phyloP scores from a whole-genome alignment of 148 eudicot genomes.

The Persicaria maculosa region DNA sequence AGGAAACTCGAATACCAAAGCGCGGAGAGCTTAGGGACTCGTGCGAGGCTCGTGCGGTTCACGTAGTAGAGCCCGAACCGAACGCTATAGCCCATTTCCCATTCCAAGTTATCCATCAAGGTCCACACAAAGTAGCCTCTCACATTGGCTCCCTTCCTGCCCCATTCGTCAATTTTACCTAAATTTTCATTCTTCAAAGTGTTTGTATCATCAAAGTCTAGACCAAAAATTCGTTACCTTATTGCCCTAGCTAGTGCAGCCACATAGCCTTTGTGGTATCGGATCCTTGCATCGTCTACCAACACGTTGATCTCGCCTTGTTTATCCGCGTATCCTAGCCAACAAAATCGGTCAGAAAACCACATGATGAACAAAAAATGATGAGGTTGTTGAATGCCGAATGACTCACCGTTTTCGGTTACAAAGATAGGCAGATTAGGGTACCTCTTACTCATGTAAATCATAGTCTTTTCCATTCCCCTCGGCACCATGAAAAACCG shows the following conservation, averaged over 20 bases:
- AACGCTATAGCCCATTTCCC: conserved; percentile 38
- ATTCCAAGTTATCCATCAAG: conserved; percentile 58
- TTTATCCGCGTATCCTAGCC: conserved; percentile 44
- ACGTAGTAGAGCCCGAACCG: conserved; percentile 45
- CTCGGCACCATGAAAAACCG: conserved; percentile 49
- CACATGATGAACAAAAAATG: too few relatives aligned
- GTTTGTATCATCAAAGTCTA: background rate
- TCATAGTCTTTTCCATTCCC: conserved; percentile 54
- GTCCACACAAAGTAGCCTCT: conserved; percentile 63
- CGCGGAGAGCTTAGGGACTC: conserved; percentile 57
- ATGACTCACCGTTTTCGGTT: conserved; percentile 56
- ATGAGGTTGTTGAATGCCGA: background rate
- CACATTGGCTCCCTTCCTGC: conserved; percentile 54
- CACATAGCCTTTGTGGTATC: conserved; percentile 46
- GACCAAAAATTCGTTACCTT: conserved; percentile 26
- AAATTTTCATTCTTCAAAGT: background rate
- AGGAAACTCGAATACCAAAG: conserved; percentile 48
- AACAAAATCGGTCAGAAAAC: background rate
- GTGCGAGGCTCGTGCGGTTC: conserved; percentile 30
- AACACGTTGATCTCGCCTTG: conserved; percentile 15
- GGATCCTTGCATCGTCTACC: conserved; percentile 43
- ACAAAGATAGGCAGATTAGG: conserved; percentile 48
- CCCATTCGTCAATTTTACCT: background rate
- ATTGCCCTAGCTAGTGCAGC: conserved; percentile 50
- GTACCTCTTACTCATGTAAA: conserved; percentile 40